A percentile compares a stretch with the other conserved stretches of the same genome.
phyloP scores from a whole-genome alignment of 768 basidiomycete genomes.

The Agrocybe pediades region DNA sequence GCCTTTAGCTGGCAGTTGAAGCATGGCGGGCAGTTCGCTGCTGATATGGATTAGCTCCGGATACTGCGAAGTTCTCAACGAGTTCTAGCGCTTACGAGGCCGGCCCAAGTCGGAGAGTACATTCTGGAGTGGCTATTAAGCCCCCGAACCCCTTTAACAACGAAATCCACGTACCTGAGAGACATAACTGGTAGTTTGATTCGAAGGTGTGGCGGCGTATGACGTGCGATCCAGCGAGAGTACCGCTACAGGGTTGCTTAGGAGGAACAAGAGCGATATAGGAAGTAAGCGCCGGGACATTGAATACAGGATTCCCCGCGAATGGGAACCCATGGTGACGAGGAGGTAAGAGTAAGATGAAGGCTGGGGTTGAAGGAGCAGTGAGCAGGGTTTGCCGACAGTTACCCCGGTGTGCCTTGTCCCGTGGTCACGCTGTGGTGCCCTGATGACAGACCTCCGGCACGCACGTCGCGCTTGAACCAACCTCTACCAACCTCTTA shows the following conservation, averaged over 20 bases:
- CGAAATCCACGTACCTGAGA: constrained; percentile 3
- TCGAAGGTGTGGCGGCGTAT: constrained; percentile 13
- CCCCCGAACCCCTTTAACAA: neutral
- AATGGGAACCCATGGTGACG: constrained; percentile 8
- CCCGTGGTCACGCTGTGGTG: neutral
- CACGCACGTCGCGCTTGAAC: too few relatives aligned
- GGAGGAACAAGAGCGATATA: constrained; percentile 11
- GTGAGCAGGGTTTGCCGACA: neutral
- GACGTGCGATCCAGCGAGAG: constrained; percentile 19
- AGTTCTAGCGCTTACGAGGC: neutral
- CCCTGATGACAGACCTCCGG: too few relatives aligned
- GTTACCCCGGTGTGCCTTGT: neutral
- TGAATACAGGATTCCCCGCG: constrained; percentile 1
- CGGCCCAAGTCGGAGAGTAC: neutral
- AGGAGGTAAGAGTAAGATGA: neutral
- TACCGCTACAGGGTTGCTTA: constrained; percentile 2
- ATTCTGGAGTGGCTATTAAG: neutral
- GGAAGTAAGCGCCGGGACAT: constrained; percentile 12
- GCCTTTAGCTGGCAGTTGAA: constrained; percentile 95
- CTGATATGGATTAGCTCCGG: neutral
- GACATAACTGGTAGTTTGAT: constrained; percentile 17
- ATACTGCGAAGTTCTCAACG: neutral
- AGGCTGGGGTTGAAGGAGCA: too few relatives aligned
- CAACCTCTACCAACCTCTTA: too few relatives aligned
- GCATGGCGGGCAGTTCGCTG: constrained; percentile 79